Base-by-base conservation (phyloP, 176 grass and related monocot genomes). In the Eremochloa ophiuroides region DNA sequence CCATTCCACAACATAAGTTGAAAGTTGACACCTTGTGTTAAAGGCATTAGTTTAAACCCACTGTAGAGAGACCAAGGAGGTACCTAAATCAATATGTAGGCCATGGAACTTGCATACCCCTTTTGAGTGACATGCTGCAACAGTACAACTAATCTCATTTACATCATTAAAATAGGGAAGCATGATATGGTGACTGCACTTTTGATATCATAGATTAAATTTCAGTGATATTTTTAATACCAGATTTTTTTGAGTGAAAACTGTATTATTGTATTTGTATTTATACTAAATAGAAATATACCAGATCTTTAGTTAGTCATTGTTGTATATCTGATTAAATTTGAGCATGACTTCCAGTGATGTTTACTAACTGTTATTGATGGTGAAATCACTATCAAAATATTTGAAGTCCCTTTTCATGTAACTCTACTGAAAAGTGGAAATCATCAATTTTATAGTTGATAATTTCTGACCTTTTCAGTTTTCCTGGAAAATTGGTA, bases 401-500 rank as follows among this genome's bases (percentile, higher is more conserved):
- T 23, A 56, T 56, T 25, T 56, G 22, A 23, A 56, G 22, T 56
- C 53, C 23, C 8, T 25, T 56, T 56, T 56, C 53, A 56, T 56
- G 55, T 59, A 59, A 59, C 55, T 59, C n/a, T 59, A 25, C n/a
- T 59, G 55, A 26, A 59, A 59, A 59, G n/a, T 59, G 55, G n/a
- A 59, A 59, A 25, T 59, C n/a, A 2, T 59, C 55, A 59, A 26
- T 59, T 26, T 59, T n/a, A 26, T 58, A 25, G n/a, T 58, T 58
- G 53, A 23, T 59, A 59, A 59, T 59, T 59, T 59, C n/a, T 25
- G 8, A 59, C 9, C 9, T 25, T 62, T 28, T 65, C 14, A 42
- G 69, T 73, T 83, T 55, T 42, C 38, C 46, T 80, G 27, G 50
- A 61, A 71, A 23, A 53, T 47, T 77, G 25, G 47, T 44, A 71